Evolutionary conservation across 352 stramenopile genomes (phyloP), one percentile per base, ranked within the genome.

Genomic region (Ophiocytium majus): DNA sequence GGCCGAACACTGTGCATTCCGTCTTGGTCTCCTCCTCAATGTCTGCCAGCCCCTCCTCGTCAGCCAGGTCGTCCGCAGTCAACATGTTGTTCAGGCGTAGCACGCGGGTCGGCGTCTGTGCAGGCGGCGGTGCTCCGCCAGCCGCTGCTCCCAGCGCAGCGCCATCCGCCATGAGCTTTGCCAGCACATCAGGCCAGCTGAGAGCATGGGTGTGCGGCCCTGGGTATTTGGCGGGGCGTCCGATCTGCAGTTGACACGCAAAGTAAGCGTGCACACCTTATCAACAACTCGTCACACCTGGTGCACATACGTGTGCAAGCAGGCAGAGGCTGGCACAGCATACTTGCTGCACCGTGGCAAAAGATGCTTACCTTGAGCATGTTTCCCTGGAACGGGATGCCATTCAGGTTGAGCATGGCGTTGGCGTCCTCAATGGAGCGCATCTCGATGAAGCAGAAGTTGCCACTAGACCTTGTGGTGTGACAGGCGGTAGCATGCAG

Each of bases 371-470:
- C 75, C 75, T 43, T 82, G 33, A 88, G 82, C 10, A 35, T 23
- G 0, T 88, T 64, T 57, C 92, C 93, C 89, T 94, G 88, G 87
- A 94, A 95, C 0, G 93, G 92, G 83, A 96, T 94, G 79, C 93
- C 92, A 88, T 95, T 95, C 43, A 96, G 89, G 89, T 94, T 95
- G 28, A 96, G 88, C 14, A 92, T 91, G 88, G 93, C 92, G 19
- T 90, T 91, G 0, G 92, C 90, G 64, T 95, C 93, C 80, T 94
- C 88, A 1, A 91, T 88, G 0, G 88, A 92, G 31, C 91, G 79
- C 28, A 93, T 81, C 86, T 95, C 92, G 31, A 96, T 90, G 89
- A 96, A 96, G 0, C 92, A 92, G 90, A 94, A 95, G 82, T 95
- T 95, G 0, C 92, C 92, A 43, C 81, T 92, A 0, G 95, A 90